phyloP scores from a whole-genome alignment of 1,139 yeast genomes.

The Candida gigantensis region DNA sequence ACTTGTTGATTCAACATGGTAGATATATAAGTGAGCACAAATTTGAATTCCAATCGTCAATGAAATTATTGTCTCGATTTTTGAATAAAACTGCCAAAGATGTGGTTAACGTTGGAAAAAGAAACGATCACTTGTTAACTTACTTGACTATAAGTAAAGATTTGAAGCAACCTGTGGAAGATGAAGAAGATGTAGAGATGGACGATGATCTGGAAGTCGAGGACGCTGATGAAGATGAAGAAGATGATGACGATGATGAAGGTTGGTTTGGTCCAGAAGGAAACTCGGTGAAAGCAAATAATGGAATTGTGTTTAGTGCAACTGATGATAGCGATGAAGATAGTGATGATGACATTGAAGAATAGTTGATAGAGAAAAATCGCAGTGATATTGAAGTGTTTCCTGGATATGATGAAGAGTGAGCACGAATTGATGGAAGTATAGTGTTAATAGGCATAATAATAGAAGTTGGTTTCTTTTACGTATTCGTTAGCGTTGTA shows the following conservation, averaged over 20 bases:
- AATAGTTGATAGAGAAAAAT: conserved; percentile 8
- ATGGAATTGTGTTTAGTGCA: conserved; percentile 17
- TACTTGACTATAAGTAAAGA: conserved; percentile 34
- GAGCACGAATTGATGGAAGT: no score
- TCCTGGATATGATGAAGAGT: no score
- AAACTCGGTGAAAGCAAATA: conserved; percentile 11
- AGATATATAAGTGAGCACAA: conserved; percentile 64
- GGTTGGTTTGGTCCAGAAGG: conserved; percentile 19
- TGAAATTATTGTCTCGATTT: conserved; percentile 76
- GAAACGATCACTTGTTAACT: conserved; percentile 54
- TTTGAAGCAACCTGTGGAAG: conserved; percentile 21
- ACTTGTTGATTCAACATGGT: conserved; percentile 73
- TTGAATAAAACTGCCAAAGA: conserved; percentile 76
- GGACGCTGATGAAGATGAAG: conserved; percentile 18
- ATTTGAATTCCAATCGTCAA: conserved; percentile 63
- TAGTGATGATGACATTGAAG: conserved; percentile 16
- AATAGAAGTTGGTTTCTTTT: no score
- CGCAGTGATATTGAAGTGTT: no score
- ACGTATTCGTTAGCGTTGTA: no score
- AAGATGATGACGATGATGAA: conserved; percentile 21
- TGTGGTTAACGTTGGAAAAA: conserved; percentile 54
- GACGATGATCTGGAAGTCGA: conserved; percentile 22
- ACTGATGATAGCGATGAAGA: conserved; percentile 14
- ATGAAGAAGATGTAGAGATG: conserved; percentile 19
- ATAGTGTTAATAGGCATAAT: no score